Percentiles rank a stretch among this genome's conserved stretches.
Evolutionary conservation across 177 flowering plant species (phyloP).

Genomic region (Tripterygium wilfordii): DNA sequence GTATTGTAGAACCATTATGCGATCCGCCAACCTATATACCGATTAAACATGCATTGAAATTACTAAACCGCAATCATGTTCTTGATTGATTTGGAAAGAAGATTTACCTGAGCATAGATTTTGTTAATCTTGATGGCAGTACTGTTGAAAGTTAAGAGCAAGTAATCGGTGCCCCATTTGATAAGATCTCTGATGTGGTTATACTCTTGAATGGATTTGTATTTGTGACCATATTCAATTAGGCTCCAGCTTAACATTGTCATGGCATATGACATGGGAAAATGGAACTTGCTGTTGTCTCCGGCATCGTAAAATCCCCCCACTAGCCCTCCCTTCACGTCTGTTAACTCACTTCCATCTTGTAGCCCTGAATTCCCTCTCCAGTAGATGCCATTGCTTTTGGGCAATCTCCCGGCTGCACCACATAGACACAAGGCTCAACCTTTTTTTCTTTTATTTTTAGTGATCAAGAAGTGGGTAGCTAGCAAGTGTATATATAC

Average conservation of each 20-base stretch:
- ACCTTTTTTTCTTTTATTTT: no score
- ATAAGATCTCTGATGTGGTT: conserved; percentile 62
- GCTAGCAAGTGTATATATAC: no score
- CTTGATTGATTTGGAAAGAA: neutral
- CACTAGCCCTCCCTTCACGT: conserved; percentile 52
- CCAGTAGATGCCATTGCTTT: conserved; percentile 57
- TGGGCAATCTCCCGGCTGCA: conserved; percentile 73
- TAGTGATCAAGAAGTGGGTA: no score
- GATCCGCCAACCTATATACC: conserved; percentile 35
- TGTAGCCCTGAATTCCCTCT: conserved; percentile 65
- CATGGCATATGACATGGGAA: conserved; percentile 79
- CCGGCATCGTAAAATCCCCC: conserved; percentile 95
- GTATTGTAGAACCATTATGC: conserved; percentile 16
- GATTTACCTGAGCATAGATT: conserved; percentile 52
- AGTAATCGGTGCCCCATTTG: conserved; percentile 83
- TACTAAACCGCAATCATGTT: neutral
- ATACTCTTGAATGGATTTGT: conserved; percentile 46
- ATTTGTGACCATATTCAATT: conserved; percentile 70
- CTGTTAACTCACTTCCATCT: conserved; percentile 44
- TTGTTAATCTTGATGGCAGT: conserved; percentile 50
- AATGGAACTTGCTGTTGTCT: conserved; percentile 65
- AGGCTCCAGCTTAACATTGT: conserved; percentile 82
- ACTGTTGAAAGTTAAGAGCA: conserved; percentile 39
- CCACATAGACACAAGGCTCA: neutral
- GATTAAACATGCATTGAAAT: no score